Evolutionary conservation across 2,329 filamentous ascomycete genomes (phyloP).

Genomic region (Triangularia verruculosa): DNA sequence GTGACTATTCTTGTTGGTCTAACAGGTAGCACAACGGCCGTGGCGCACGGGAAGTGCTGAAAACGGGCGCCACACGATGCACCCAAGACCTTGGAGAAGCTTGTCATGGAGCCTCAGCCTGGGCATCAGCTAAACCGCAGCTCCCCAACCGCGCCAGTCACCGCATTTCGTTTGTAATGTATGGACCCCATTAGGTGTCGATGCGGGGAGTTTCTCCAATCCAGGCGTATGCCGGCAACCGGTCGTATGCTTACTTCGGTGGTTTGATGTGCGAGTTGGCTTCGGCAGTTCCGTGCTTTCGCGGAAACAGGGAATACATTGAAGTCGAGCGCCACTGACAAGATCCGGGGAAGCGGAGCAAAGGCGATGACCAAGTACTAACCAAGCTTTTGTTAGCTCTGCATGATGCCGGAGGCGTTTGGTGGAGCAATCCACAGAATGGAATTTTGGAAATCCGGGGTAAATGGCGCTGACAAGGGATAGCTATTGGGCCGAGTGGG

Average conservation of each 20-base stretch:
- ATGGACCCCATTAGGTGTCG: background rate
- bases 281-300: background rate
- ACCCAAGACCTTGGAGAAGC: conserved; percentile 8
- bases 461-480: background rate
- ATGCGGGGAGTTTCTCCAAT: background rate
- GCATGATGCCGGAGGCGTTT: background rate
- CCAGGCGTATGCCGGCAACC: background rate
- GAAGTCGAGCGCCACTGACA: background rate
- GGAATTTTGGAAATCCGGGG: background rate
- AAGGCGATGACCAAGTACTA: background rate
- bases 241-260: background rate
- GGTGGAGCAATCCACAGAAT: background rate
- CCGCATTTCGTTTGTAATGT: background rate
- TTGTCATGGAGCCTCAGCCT: conserved; percentile 8
- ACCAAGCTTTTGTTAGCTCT: conserved; percentile 3
- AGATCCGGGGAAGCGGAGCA: conserved; percentile 1
- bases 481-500: background rate
- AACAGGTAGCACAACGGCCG: background rate
- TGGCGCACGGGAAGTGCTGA: background rate
- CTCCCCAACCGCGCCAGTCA: background rate
- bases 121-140: conserved; percentile 3
- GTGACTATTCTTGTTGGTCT: background rate
- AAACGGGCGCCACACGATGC: background rate
- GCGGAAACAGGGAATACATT: background rate
- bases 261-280: background rate